These are phyloP conservation scores for Alternaria sp. DNA, from an alignment of 2,329 filamentous ascomycete genomes.

Conservation along the genomic window DNA sequence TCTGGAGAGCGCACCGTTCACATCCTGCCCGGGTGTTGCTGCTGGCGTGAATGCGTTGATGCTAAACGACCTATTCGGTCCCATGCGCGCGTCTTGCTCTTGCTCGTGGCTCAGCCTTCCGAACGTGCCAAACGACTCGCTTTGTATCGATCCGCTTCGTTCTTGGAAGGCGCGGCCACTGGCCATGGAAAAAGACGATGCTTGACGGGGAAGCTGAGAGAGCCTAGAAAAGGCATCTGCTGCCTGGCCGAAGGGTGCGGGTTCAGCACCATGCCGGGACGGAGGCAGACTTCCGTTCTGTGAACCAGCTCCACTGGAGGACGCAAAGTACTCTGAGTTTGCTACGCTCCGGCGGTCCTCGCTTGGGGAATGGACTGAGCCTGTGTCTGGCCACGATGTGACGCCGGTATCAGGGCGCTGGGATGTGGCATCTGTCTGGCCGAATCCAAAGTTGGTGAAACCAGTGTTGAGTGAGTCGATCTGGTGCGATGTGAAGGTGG, in stretches of 20 bases:
- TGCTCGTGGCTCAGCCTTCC: slow-evolving; percentile 44
- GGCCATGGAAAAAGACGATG: slow-evolving; percentile 57
- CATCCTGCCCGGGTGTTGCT: slow-evolving; percentile 32
- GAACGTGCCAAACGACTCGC: slow-evolving; percentile 47
- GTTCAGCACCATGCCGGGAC: slow-evolving; percentile 58
- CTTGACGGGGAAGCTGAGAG: slow-evolving; percentile 50
- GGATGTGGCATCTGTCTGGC: slow-evolving; percentile 35
- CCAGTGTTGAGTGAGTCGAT: slow-evolving; percentile 40
- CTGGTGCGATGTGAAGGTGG: slow-evolving; percentile 41
- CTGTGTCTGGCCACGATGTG: slow-evolving; percentile 44
- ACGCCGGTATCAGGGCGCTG: slow-evolving; percentile 35
- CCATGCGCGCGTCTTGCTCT: slow-evolving; percentile 40
- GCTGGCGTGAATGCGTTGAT: slow-evolving; percentile 31
- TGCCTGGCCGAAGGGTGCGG: slow-evolving; percentile 41
- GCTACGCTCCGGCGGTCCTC: slow-evolving; percentile 51
- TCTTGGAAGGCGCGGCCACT: slow-evolving; percentile 49
- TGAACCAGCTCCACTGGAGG: slow-evolving; percentile 55
- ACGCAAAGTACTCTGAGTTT: slow-evolving; percentile 53
- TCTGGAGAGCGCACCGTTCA: slow-evolving; percentile 24
- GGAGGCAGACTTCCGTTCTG: slow-evolving; percentile 63
- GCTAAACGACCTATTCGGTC: slow-evolving; percentile 41
- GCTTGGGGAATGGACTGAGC: slow-evolving; percentile 49
- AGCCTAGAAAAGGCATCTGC: slow-evolving; percentile 37
- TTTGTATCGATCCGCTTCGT: slow-evolving; percentile 48
- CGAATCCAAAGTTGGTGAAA: slow-evolving; percentile 43